Evolutionary conservation across 2,329 filamentous ascomycete species (phyloP), one percentile per base, ranked within the genome.

Genomic region (Colletotrichum acutatum): DNA sequence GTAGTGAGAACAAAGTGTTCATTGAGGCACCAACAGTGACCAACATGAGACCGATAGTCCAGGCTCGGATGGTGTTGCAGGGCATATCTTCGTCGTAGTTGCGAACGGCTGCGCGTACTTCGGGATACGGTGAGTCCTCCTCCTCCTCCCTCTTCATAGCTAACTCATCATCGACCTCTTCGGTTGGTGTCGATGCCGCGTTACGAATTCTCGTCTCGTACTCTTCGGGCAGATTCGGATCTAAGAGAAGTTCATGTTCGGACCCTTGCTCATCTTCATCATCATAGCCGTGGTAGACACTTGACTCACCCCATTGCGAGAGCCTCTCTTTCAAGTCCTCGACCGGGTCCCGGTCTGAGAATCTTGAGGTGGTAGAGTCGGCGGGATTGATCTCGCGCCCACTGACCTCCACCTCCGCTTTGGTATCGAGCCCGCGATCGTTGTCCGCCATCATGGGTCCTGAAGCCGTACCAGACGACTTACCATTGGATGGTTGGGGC

Each of bases 81-180:
- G 91, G 91, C 30, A 92, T 78, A 59, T 91, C 88, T 76, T 92
- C 88, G 78, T 93, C 91, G 76, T 89, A 90, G 78, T 92, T 92
- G 65, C 85, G 85, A 3, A 92, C 90, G 8, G 91, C 90, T 42
- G 91, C 90, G 59, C 89, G 85, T 61, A 92, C 90, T 80, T 93
- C 91, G 32, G 90, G 88, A 77, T 93, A 93, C 0, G 91, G 91
- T 2, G 91, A 93, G 78, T 91, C 84, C 71, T 90, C 88, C 34
- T 83, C 80, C 7, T 86, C 85, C 42, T 85, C 83, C 4, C 78
- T 80, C n/a, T 82, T 80, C 68, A 84, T 84, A 7, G 77, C 60
- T 26, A 75, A 28, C 28, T 76, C 72, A 26, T 84, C 80, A 60
- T 80, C 79, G 34, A 78, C 78, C 64, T 79, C 79, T 30, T 66